Conservation (phyloP, 2,329 filamentous ascomycete genomes). For the Penicillium sp. region DNA sequence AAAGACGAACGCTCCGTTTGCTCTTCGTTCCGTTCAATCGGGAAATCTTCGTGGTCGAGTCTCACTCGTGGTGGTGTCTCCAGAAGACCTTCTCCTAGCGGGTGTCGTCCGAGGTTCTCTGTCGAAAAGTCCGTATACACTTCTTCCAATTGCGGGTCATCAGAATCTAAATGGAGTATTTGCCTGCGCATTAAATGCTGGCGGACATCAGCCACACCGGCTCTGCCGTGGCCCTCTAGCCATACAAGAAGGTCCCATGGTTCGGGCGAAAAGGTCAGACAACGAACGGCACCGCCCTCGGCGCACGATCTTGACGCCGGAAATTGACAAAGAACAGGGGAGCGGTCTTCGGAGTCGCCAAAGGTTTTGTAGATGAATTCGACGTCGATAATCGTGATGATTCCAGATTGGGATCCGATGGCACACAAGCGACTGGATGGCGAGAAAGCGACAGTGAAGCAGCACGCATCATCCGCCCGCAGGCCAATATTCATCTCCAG, state of each 20-base stretch:
- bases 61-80: conserved; percentile 25
- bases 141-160: conserved; percentile 35
- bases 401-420: conserved; percentile 50
- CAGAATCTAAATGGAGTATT: conserved; percentile 38
- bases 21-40: conserved; percentile 19
- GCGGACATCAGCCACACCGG: conserved; percentile 49
- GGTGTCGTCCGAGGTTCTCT: conserved; percentile 26
- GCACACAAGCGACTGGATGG: conserved; percentile 50
- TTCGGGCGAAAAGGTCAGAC: conserved; percentile 87
- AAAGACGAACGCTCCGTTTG: conserved; percentile 28
- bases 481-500: conserved; percentile 44
- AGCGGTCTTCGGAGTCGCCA: conserved; percentile 30
- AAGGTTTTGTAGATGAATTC: conserved; percentile 27
- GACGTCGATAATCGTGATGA: conserved; percentile 48
- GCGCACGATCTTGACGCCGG: conserved; percentile 70
- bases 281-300: conserved; percentile 76
- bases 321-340: conserved; percentile 67
- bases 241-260: conserved; percentile 89
- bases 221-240: conserved; percentile 73
- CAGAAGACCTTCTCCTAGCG: conserved; percentile 25
- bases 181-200: conserved; percentile 47
- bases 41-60: conserved; percentile 26
- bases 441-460: conserved; percentile 51
- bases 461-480: conserved; percentile 42
- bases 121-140: conserved; percentile 33